Evolutionary conservation across 805 yeast species (phyloP), one percentile per base, ranked within the genome.

Genomic region (Cyberlindnera euphorbiiphila): DNA sequence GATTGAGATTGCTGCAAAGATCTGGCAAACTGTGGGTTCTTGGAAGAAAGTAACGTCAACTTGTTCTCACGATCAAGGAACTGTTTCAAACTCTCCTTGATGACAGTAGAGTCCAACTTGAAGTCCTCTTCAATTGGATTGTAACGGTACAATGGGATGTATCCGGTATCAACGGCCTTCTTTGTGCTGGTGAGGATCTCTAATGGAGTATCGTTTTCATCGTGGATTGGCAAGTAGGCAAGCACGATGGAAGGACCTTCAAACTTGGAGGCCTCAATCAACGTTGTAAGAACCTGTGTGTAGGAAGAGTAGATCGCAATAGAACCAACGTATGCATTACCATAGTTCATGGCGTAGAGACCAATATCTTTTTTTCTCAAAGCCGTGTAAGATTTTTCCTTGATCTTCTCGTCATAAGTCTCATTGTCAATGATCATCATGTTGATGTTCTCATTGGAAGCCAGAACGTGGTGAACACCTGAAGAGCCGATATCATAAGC

Each of bases 121-220:
- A 91, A 91, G 34, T 60, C 59, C 4, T 63, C 58, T 34, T 71
- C 60, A 9, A 60, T 47, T 39, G 97, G 96, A 51, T 86, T 73
- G 65, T 73, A 91, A 58, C 96, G 73, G 66, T 89, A 91, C 45
- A 91, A 71, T 32, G 98, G 98, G 95, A 97, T 88, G 66, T 83
- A 82, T n/a, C 98, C 98, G 23, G 88, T 69, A 53, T 86, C 96
- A 31, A 91, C 95, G 16, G 96, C 91, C 45, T 65, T 67, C 62
- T 91, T 91, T 23, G 97, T 89, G 59, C 85, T 93, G 59, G 84
- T 81, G 52, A 91, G 70, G 30, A 89, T 77, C 18, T 78, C 74
- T 49, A 91, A 66, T 27, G 94, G 81, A 44, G 78, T 67, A 46
- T 81, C 82, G 39, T 66, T 68, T 55, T 84, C 91, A 15, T 68